Conservation (phyloP, 768 basidiomycete species). For the Tremella mesenterica region DNA sequence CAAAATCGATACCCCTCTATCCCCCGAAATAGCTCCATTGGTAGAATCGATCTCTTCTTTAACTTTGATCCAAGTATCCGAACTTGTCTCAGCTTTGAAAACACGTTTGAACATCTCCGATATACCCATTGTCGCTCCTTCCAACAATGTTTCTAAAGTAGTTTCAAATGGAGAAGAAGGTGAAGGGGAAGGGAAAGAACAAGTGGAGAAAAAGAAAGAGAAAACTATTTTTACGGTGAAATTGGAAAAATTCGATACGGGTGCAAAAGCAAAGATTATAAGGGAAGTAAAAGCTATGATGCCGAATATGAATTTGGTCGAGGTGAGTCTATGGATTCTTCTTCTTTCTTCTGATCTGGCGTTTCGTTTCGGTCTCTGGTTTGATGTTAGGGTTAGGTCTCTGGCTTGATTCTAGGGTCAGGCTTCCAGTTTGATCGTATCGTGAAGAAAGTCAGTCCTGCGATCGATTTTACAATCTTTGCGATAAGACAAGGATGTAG, state of each 20-base stretch:
- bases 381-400: no score
- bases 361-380: no score
- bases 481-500: no score
- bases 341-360: background rate
- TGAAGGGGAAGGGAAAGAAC: no score
- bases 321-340: conserved; percentile 55
- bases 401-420: no score
- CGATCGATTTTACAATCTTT: no score
- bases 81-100: conserved; percentile 85
- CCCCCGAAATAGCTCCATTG: conserved; percentile 61
- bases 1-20: conserved; percentile 15
- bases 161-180: conserved; percentile 56
- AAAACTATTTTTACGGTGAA: conserved; percentile 96
- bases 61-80: conserved; percentile 86
- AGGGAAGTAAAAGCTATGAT: conserved; percentile 93
- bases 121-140: conserved; percentile 68
- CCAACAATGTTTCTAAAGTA: conserved; percentile 40
- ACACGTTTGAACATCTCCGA: conserved; percentile 92
- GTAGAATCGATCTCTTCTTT: conserved; percentile 87
- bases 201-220: conserved; percentile 97
- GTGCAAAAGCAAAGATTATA: conserved; percentile 91
- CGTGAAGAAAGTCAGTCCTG: no score
- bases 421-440: no score
- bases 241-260: conserved; percentile 85
- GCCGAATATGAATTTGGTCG: conserved; percentile 91